Evolutionary conservation across 73 alveolate species (phyloP), one percentile per base, ranked within the genome.

Genomic region (Paramecium primaurelia): DNA sequence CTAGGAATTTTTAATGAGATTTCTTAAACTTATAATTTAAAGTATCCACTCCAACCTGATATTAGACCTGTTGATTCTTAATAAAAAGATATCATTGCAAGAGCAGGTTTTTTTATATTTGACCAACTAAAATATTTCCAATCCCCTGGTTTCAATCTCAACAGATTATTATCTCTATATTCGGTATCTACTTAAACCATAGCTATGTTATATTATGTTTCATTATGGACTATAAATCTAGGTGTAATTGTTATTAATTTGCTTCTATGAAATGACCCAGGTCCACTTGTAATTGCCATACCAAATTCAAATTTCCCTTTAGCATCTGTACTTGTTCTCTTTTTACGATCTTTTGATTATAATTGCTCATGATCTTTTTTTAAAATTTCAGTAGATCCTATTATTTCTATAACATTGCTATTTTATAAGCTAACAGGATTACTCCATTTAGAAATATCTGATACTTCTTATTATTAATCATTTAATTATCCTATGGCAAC

Each of bases 231-330:
- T 64, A 89, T 89, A 45, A 71, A 89, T 71, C 94, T 89, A 1
- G 94, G 94, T 3, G 94, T 71, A 20, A 89, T 69, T 22, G 92
- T 71, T 26, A 89, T 89, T 42, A 89, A 51, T 44, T 89, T 89
- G 40, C 88, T 58, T 44, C 94, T 64, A 73, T 64, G 58, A 58
- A 77, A 89, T n/a, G 75, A 45, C 14, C 94, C 94, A 26, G 94
- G 94, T 4, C 92, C 94, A 45, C 94, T 89, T 22, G 86, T 59
- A 12, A 89, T 54, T 44, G 75, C 75, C 69, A 89, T 69, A 12
- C 94, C 94, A 69, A 89, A 89, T 38, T 89, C 94, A 47, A 42
- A 89, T 89, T 71, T 49, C 28, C 88, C 88, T 45, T 83, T 89
- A 4, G 71, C 60, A 71, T 45, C 93, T 64, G 71, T 25, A 49